phyloP scores from a whole-genome alignment of 2,329 filamentous ascomycete genomes.

The Microcera coccophila region DNA sequence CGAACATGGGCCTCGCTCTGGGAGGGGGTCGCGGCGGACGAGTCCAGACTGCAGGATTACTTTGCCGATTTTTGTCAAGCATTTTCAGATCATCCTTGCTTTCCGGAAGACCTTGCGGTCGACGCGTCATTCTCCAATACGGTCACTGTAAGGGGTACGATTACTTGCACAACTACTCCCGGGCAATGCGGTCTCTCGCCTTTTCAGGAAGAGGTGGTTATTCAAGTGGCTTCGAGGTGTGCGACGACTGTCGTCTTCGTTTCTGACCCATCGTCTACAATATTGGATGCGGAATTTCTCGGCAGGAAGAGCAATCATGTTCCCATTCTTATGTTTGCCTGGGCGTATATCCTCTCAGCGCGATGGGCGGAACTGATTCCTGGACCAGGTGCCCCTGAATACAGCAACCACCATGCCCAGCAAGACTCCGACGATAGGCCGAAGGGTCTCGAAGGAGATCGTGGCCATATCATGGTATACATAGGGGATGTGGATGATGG shows the following conservation, averaged over 20 bases:
- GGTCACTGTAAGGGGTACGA: background rate
- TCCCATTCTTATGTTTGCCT: conserved; percentile 25
- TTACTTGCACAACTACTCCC: background rate
- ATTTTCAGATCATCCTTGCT: background rate
- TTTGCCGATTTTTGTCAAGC: background rate
- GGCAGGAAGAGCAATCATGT: conserved; percentile 12
- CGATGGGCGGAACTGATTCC: conserved; percentile 30
- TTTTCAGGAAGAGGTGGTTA: background rate
- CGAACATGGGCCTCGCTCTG: conserved; percentile 24
- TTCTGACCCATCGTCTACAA: background rate
- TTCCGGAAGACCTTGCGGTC: background rate
- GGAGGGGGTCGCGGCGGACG: conserved; percentile 1
- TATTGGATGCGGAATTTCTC: background rate
- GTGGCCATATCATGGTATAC: conserved; percentile 7
- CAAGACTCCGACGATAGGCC: background rate
- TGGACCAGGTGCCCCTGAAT: conserved; percentile 9
- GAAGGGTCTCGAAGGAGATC: background rate
- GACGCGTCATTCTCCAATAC: background rate
- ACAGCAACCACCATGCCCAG: background rate
- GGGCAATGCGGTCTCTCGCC: background rate
- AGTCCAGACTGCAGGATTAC: background rate
- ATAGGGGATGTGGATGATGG: conserved; percentile 23
- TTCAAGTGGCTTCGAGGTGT: background rate
- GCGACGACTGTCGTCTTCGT: background rate
- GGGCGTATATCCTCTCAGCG: conserved; percentile 30